Conservation (phyloP, 257 asterid genomes). For the Dorcoceras hygrometricum region DNA sequence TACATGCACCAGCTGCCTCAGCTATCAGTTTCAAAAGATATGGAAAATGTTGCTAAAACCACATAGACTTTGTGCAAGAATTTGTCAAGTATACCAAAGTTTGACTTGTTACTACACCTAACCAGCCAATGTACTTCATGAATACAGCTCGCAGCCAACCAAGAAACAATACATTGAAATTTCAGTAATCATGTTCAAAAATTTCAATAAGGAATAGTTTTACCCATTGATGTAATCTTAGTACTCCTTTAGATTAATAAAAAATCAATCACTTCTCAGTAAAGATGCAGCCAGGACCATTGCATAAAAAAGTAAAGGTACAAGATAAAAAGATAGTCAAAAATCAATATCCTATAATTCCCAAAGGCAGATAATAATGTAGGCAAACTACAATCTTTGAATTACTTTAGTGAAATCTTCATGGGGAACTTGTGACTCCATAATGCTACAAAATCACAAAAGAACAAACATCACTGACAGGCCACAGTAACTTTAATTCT, state of each 20-base stretch:
- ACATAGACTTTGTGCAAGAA: not conserved
- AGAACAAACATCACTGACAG: slow-evolving; percentile 31
- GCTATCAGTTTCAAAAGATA: not conserved
- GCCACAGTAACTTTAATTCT: slow-evolving; percentile 18
- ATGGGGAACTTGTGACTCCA: slow-evolving; percentile 34
- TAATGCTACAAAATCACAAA: slow-evolving; percentile 24
- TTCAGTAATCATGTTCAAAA: not conserved
- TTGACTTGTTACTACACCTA: not conserved
- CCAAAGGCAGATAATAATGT: slow-evolving; percentile 22
- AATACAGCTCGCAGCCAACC: no score
- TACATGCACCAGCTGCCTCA: not conserved
- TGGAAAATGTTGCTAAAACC: not conserved
- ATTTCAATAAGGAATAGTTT: not conserved
- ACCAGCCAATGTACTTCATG: not conserved
- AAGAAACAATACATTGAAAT: no score
- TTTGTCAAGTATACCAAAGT: not conserved
- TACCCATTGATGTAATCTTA: not conserved
- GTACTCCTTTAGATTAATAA: not conserved
- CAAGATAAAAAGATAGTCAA: not conserved
- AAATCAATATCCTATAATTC: slow-evolving; percentile 19
- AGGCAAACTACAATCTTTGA: slow-evolving; percentile 28
- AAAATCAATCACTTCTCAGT: slow-evolving; percentile 13
- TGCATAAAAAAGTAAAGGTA: not conserved
- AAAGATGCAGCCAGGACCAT: not conserved
- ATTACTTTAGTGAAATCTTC: slow-evolving; percentile 8